These are phyloP conservation scores for Pseudoneurospora amorphoporcata DNA, from an alignment of 495 filamentous ascomycete species.

Conservation along the genomic window DNA sequence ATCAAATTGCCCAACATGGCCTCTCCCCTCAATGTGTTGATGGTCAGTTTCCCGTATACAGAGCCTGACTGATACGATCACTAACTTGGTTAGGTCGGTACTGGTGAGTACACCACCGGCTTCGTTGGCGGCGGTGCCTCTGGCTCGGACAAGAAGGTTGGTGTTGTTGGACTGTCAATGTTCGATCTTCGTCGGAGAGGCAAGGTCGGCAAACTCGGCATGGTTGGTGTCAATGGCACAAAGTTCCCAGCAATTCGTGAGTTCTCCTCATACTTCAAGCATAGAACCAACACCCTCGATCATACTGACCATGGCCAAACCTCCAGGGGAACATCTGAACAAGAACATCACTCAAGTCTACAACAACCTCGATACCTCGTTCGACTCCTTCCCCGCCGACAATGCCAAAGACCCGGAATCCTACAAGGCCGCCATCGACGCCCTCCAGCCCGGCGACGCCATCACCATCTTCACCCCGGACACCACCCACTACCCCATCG, in stretches of 20 bases:
- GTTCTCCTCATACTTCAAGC: constrained; percentile 12
- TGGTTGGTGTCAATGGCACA: constrained; percentile 79
- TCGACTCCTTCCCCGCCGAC: constrained; percentile 70
- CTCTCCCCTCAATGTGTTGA: constrained; percentile 60
- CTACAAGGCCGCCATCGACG: constrained; percentile 85
- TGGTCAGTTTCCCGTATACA: constrained; percentile 43
- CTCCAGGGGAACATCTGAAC: constrained; percentile 65
- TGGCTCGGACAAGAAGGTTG: constrained; percentile 82
- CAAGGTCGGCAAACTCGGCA: constrained; percentile 75
- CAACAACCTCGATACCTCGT: constrained; percentile 75
- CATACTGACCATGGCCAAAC: not conserved
- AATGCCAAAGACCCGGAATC: constrained; percentile 62
- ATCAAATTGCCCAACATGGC: not conserved
- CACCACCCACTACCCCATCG: constrained; percentile 89
- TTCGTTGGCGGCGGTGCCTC: constrained; percentile 72
- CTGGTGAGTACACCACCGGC: constrained; percentile 93
- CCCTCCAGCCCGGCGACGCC: constrained; percentile 68
- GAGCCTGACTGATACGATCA: constrained; percentile 7
- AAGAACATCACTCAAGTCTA: constrained; percentile 84
- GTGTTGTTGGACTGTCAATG: constrained; percentile 80
- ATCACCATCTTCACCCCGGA: constrained; percentile 98
- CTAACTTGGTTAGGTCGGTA: constrained; percentile 50
- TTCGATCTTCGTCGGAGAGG: constrained; percentile 84
- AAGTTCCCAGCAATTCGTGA: constrained; percentile 88
- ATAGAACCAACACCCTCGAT: not conserved